Percentiles rank a stretch among this genome's conserved stretches.
phyloP scores from a whole-genome alignment of 192 early-diverging fungal species.

The Linnemannia schmuckeri region DNA sequence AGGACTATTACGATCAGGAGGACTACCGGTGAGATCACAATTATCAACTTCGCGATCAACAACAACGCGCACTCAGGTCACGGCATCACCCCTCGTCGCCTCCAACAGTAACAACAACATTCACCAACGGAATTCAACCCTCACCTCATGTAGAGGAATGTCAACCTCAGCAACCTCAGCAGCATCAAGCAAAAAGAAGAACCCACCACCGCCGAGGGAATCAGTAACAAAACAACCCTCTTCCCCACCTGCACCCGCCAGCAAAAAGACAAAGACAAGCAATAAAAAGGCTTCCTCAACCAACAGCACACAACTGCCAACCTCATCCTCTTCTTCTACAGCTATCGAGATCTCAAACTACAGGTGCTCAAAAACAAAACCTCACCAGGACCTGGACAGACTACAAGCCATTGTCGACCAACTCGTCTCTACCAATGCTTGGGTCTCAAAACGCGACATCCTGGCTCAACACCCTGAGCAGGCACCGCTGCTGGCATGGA shows the following conservation, averaged over 20 bases:
- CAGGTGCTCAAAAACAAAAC: slow-evolving; percentile 5
- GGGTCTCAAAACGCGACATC: slow-evolving; percentile 18
- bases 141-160: neutral
- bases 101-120: neutral
- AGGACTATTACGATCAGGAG: neutral
- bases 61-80: neutral
- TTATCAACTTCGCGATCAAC: neutral
- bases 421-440: slow-evolving; percentile 21
- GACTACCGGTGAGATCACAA: neutral
- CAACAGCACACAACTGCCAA: neutral
- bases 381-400: slow-evolving; percentile 19
- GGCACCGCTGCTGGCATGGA: slow-evolving; percentile 39
- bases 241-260: neutral
- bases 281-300: neutral
- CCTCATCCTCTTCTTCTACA: neutral
- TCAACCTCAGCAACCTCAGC: neutral
- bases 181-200: neutral
- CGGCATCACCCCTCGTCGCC: neutral
- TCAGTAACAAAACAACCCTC: no score
- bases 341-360: slow-evolving; percentile 13
- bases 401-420: slow-evolving; percentile 34
- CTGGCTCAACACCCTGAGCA: slow-evolving; percentile 17
- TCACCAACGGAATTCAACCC: neutral
- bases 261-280: neutral
- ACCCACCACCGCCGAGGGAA: no score